A percentile compares a stretch with the other conserved stretches of the same genome.
These are phyloP conservation scores for Linaria vulgaris DNA, from an alignment of 257 asterid genomes.

Conservation along the genomic window DNA sequence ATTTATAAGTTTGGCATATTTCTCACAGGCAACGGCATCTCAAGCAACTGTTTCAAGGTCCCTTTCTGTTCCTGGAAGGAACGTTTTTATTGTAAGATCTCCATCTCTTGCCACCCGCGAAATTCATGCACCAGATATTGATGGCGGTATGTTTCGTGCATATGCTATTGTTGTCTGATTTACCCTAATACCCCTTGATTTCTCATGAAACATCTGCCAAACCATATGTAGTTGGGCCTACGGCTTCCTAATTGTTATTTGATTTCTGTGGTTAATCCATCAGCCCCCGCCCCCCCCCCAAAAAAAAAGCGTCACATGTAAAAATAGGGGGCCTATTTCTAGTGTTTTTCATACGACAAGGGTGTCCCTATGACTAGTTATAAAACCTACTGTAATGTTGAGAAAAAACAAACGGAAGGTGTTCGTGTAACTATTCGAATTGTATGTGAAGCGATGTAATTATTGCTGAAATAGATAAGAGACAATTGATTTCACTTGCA, in stretches of 20 bases:
- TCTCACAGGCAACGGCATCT: slow-evolving; percentile 45
- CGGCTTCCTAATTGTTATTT: not conserved
- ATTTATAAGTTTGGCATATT: slow-evolving; percentile 20
- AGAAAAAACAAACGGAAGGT: no score
- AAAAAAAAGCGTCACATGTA: no score
- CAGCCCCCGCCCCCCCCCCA: no score
- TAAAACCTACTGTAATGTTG: no score
- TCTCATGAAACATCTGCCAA: not conserved
- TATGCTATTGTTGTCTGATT: not conserved
- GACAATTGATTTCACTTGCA: not conserved
- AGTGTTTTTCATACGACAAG: no score
- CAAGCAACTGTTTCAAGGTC: slow-evolving; percentile 71
- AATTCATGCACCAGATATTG: slow-evolving; percentile 48
- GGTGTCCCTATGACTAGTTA: no score
- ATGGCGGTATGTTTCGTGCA: slow-evolving; percentile 53
- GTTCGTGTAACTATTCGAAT: no score
- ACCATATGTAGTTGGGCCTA: not conserved
- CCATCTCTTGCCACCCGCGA: slow-evolving; percentile 56
- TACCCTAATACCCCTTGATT: not conserved
- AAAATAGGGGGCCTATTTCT: no score
- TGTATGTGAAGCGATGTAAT: no score
- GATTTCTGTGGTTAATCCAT: not conserved
- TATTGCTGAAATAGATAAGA: no score
- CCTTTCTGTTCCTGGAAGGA: slow-evolving; percentile 77
- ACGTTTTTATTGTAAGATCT: slow-evolving; percentile 67